Evolutionary conservation across 2,329 filamentous ascomycete genomes (phyloP).

Genomic region (Botryotinia narcissicola): DNA sequence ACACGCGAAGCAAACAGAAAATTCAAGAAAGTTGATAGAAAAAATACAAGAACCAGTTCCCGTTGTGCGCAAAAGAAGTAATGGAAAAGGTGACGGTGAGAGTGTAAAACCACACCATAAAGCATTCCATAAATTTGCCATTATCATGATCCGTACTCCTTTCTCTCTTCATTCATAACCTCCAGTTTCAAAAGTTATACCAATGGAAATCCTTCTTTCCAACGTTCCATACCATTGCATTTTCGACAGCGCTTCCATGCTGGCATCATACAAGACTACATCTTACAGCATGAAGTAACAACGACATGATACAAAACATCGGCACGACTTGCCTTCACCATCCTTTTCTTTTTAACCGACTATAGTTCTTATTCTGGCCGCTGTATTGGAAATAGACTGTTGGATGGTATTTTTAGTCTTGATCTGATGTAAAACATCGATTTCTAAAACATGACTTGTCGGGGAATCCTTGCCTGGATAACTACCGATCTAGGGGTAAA

Average conservation of each 20-base stretch:
- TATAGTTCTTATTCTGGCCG: background rate
- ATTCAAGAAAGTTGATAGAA: background rate
- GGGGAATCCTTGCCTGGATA: background rate
- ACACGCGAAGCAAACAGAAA: background rate
- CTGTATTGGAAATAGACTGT: background rate
- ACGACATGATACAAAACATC: background rate
- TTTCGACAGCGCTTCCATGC: background rate
- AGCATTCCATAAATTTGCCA: background rate
- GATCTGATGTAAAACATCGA: conserved; percentile 9
- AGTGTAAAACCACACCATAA: background rate
- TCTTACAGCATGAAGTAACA: background rate
- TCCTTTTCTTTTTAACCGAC: background rate
- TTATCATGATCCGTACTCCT: background rate
- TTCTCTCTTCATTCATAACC: background rate
- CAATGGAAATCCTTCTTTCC: background rate
- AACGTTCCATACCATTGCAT: background rate
- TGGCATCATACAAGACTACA: background rate
- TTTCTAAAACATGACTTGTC: background rate
- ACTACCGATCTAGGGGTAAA: background rate
- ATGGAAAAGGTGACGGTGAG: background rate
- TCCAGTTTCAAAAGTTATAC: background rate
- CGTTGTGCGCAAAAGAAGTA: background rate
- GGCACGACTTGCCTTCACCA: background rate
- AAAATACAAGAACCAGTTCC: background rate
- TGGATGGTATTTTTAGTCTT: background rate